Conservation (phyloP, 805 yeast species). For the Schwanniomyces sp. region DNA sequence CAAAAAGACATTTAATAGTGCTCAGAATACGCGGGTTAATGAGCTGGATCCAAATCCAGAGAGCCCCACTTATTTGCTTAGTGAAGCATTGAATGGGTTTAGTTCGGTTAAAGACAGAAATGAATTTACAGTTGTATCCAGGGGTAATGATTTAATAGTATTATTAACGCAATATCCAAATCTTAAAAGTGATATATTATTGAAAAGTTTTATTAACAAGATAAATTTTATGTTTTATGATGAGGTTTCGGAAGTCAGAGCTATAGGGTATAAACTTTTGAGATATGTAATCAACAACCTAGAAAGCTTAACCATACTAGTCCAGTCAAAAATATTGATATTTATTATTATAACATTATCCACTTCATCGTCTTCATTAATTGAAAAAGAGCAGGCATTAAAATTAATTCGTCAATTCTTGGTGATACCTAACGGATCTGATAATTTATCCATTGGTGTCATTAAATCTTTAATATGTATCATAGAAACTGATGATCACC, state of each 20-base stretch:
- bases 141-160: conserved; percentile 64
- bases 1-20: not conserved
- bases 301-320: conserved; percentile 54
- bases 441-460: conserved; percentile 58
- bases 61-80: conserved; percentile 56
- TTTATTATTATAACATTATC: conserved; percentile 65
- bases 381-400: conserved; percentile 77
- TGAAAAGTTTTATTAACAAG: conserved; percentile 55
- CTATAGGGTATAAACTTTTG: conserved; percentile 74
- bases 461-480: conserved; percentile 65
- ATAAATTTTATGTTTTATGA: conserved; percentile 63
- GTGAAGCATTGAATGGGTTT: conserved; percentile 59
- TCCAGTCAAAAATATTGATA: conserved; percentile 57
- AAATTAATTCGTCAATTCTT: conserved; percentile 65
- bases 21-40: not conserved
- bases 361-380: conserved; percentile 49
- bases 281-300: conserved; percentile 59
- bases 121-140: conserved; percentile 50
- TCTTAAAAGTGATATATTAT: conserved; percentile 61
- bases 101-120: conserved; percentile 50
- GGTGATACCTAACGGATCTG: conserved; percentile 50
- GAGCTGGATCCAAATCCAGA: conserved; percentile 5
- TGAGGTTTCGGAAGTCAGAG: conserved; percentile 59
- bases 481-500: conserved; percentile 43
- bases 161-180: conserved; percentile 57